A percentile compares a stretch with the other conserved stretches of the same genome.
Conservation (phyloP, 2,329 filamentous ascomycete genomes). For the Ramichloridium luteum region DNA sequence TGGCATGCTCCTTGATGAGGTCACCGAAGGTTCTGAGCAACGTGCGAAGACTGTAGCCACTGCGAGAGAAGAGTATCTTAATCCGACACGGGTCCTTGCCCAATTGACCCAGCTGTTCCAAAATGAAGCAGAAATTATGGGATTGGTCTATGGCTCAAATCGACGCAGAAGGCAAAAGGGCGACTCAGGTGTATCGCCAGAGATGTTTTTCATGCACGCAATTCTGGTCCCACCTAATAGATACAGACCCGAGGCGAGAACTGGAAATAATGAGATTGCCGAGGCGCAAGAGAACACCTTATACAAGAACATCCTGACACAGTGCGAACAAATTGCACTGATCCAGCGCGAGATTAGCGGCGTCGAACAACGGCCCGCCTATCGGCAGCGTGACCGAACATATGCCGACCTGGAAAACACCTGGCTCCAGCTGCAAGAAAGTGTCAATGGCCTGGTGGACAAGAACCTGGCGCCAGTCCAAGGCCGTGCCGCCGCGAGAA, state of each 20-base stretch:
- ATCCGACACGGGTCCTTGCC: conserved; percentile 69
- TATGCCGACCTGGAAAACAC: conserved; percentile 69
- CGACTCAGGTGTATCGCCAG: conserved; percentile 25
- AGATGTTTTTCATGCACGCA: conserved; percentile 89
- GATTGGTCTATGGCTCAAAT: conserved; percentile 55
- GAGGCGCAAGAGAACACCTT: conserved; percentile 81
- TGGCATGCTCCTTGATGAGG: conserved; percentile 41
- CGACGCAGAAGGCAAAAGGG: conserved; percentile 6
- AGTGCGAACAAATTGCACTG: conserved; percentile 59
- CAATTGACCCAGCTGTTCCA: conserved; percentile 69
- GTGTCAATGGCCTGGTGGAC: conserved; percentile 87
- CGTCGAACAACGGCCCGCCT: conserved; percentile 27
- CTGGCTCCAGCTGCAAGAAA: conserved; percentile 74
- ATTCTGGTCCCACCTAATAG: conserved; percentile 85
- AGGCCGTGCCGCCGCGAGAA: conserved; percentile 62
- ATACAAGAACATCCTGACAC: conserved; percentile 72
- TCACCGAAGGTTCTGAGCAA: conserved; percentile 25
- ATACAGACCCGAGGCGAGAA: conserved; percentile 75
- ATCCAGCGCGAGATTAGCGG: conserved; percentile 54
- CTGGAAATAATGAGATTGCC: conserved; percentile 66
- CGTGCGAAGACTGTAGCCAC: conserved; percentile 29
- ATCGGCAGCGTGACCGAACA: conserved; percentile 42
- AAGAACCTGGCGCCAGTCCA: conserved; percentile 73
- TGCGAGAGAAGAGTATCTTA: conserved; percentile 59
- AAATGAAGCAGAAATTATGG: conserved; percentile 72